Evolutionary conservation across 192 early-diverging fungal genomes (phyloP), one percentile per base, ranked within the genome.

Genomic region (Coemansia sp.): DNA sequence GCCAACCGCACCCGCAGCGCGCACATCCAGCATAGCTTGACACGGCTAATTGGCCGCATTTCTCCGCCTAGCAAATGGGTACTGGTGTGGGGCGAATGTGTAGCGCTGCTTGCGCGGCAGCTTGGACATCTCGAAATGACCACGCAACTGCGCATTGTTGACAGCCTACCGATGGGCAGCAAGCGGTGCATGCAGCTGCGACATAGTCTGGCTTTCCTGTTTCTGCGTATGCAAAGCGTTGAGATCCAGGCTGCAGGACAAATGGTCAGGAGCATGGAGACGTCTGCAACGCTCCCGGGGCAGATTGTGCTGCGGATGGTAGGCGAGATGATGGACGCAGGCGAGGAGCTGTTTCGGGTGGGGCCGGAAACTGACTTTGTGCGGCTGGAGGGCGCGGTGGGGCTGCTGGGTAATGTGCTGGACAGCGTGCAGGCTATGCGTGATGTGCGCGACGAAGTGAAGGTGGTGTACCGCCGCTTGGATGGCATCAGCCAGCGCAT

Each of bases 291-390:
- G 30, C 67, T 72, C 17, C 78, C 65, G 2, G 36, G 59, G 36
- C 74, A 76, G 51, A 70, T 76, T n/a, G 53, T 67, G 25, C 24
- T 76, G 59, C 74, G 74, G n/a, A 59, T 70, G 30, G 74, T 66
- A n/a, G 52, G 74, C 59, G 74, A 76, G 50, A 61, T 75, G 57
- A 67, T 80, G 46, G 72, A 70, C 25, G 2, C 61, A 6, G 30
- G 51, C 29, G 59, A 59, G 46, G 36, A 51, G 22, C 66, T 68
- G 24, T 75, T 75, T 52, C 36, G 50, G 3, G 56, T 80, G 9
- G 66, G 36, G 17, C 14, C 54, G 0, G 14, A 11, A 20, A 63
- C 63, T 17, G 66, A 72, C 33, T 80, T 66, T 66, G 54, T 22
- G 29, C 65, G 51, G n/a, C 61, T 80, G 8, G 78, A 74, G 50